phyloP scores from a whole-genome alignment of 225 moss, liverwort and hornwort genomes.

The Ulota crispa region DNA sequence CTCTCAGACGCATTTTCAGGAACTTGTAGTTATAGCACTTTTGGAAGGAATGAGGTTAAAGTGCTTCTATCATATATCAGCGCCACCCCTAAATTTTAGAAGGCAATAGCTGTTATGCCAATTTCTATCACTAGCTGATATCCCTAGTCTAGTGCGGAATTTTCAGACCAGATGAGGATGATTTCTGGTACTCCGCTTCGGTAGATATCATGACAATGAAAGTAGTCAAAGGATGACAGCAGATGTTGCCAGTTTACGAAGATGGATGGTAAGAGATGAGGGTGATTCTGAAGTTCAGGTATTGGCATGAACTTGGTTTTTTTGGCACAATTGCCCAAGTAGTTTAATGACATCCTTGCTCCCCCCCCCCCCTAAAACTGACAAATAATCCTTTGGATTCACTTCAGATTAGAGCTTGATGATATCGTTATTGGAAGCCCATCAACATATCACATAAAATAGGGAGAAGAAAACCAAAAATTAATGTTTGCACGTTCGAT shows the following conservation, averaged over 20 bases:
- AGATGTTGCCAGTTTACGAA: background rate
- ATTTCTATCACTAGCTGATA: background rate
- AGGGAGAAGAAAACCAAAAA: too few species aligned
- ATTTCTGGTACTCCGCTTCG: background rate
- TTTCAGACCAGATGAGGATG: background rate
- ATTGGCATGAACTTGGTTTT: background rate
- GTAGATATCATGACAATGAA: background rate
- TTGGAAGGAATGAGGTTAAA: background rate
- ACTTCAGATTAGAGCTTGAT: background rate
- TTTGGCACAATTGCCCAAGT: background rate
- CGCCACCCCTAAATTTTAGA: background rate
- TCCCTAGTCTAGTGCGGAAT: background rate
- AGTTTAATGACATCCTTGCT: background rate
- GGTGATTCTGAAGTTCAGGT: background rate
- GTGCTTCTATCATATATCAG: background rate
- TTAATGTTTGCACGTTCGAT: background rate
- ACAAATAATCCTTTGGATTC: too few species aligned
- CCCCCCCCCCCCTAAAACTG: background rate
- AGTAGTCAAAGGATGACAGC: background rate
- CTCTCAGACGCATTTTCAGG: background rate
- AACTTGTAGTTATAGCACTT: slow-evolving; percentile 5
- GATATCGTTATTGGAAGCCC: background rate
- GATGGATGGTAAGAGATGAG: background rate
- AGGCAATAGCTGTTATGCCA: background rate
- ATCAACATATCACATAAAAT: background rate